Percentiles rank a stretch among this genome's conserved stretches.
Conservation (phyloP, 345 rosid genomes). For the Aegle marmelos region DNA sequence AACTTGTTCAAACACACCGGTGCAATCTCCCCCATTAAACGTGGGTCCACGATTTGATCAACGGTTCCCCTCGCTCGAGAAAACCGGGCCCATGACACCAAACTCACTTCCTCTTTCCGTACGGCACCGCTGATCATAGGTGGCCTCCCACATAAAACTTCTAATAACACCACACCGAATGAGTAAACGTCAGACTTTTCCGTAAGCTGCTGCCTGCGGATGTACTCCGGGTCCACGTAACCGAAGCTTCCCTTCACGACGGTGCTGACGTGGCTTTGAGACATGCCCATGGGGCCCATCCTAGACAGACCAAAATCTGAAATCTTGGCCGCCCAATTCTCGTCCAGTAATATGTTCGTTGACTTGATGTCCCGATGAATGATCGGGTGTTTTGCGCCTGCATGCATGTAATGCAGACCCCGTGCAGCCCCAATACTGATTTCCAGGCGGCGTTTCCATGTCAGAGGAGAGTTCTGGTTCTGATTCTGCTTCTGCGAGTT, state of each 20-base stretch:
- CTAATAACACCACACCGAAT: constrained; percentile 33
- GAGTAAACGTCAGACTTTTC: constrained; percentile 34
- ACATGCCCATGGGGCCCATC: constrained; percentile 16
- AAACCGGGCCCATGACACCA: constrained; percentile 19
- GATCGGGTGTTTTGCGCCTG: constrained; percentile 21
- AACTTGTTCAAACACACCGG: constrained; percentile 21
- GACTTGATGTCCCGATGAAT: constrained; percentile 32
- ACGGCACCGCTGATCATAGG: background rate
- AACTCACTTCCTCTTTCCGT: constrained; percentile 3
- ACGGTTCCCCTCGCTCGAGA: constrained; percentile 4
- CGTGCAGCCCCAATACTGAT: constrained; percentile 48
- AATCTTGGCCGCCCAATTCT: constrained; percentile 25
- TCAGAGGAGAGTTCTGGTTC: constrained; percentile 19
- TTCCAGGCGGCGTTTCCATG: constrained; percentile 40
- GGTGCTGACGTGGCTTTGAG: constrained; percentile 10
- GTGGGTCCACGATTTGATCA: constrained; percentile 21
- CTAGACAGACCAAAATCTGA: constrained; percentile 27
- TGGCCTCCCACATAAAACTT: constrained; percentile 26
- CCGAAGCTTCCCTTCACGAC: constrained; percentile 31
- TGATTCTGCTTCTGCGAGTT: constrained; percentile 15
- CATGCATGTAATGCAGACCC: constrained; percentile 35
- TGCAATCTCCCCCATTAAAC: constrained; percentile 14
- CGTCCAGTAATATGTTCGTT: constrained; percentile 24
- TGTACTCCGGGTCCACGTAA: constrained; percentile 30
- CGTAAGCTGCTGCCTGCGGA: constrained; percentile 12